Evolutionary conservation across 805 yeast genomes (phyloP).

Genomic region (Sugiyamaella mastotermitis): DNA sequence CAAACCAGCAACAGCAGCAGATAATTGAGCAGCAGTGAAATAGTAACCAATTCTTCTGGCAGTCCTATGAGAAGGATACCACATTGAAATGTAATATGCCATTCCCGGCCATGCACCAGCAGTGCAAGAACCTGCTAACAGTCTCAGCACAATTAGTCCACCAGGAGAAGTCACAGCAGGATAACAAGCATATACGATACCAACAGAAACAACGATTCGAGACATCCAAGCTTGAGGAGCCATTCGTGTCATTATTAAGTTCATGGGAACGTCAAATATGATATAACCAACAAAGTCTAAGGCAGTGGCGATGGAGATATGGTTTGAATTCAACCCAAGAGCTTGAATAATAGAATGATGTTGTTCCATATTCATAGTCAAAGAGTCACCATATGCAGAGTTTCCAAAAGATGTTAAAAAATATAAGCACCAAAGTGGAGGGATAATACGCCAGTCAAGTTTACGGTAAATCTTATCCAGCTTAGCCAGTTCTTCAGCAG

Average conservation of each 20-base stretch:
- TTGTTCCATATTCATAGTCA: constrained; percentile 64
- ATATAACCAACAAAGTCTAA: constrained; percentile 78
- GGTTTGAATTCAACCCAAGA: constrained; percentile 47
- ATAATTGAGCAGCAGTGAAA: constrained; percentile 87
- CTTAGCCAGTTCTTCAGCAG: constrained; percentile 13
- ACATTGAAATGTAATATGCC: constrained; percentile 73
- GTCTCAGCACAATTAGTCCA: constrained; percentile 66
- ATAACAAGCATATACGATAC: constrained; percentile 71
- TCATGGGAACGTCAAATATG: constrained; percentile 84
- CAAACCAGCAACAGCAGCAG: constrained; percentile 84
- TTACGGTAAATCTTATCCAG: constrained; percentile 41
- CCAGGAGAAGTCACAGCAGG: constrained; percentile 48
- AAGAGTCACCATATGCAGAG: constrained; percentile 68
- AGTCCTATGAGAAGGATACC: constrained; percentile 77
- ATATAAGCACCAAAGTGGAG: constrained; percentile 75
- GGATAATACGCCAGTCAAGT: constrained; percentile 66
- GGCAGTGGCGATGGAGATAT: constrained; percentile 71
- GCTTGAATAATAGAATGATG: constrained; percentile 57
- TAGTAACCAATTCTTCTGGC: constrained; percentile 81
- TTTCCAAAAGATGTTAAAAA: constrained; percentile 75
- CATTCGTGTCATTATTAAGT: constrained; percentile 71
- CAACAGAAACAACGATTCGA: constrained; percentile 71
- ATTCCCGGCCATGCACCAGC: constrained; percentile 92
- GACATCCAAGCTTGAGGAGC: constrained; percentile 84
- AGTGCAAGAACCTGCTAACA: constrained; percentile 68